These are phyloP conservation scores for Fonsecaea nubica DNA, from an alignment of 2,329 filamentous ascomycete species.

Conservation along the genomic window DNA sequence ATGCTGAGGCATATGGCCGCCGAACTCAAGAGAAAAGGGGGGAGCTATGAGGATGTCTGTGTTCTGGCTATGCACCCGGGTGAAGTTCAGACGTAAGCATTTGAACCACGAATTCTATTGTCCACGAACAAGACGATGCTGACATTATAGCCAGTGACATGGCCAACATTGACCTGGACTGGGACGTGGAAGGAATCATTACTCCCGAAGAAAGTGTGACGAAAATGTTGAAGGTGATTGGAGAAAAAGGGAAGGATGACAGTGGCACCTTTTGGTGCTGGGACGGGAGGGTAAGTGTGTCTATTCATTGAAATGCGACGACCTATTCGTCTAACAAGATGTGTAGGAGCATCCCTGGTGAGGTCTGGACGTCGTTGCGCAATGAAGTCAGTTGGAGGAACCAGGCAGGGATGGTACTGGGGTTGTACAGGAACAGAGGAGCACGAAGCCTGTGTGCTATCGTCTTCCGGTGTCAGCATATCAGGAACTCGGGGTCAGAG, in stretches of 20 bases:
- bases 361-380: not conserved
- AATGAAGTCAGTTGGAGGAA: not conserved
- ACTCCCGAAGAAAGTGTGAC: conserved; percentile 57
- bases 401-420: not conserved
- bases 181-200: conserved; percentile 62
- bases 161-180: conserved; percentile 59
- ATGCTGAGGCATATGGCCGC: conserved; percentile 63
- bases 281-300: conserved; percentile 55
- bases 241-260: conserved; percentile 55
- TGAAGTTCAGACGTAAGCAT: conserved; percentile 59
- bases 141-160: conserved; percentile 53
- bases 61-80: conserved; percentile 65
- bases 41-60: conserved; percentile 43
- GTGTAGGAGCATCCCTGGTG: conserved; percentile 36
- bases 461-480: too few species aligned
- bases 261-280: conserved; percentile 65
- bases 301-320: not conserved
- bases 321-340: conserved; percentile 12
- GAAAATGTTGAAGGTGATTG: conserved; percentile 60
- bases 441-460: not conserved
- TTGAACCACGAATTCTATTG: not conserved
- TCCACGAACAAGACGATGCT: not conserved
- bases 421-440: not conserved
- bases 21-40: conserved; percentile 59
- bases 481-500: not conserved